Base-by-base conservation (phyloP, 2,329 filamentous ascomycete genomes). In the Fusarium abutilonis region DNA sequence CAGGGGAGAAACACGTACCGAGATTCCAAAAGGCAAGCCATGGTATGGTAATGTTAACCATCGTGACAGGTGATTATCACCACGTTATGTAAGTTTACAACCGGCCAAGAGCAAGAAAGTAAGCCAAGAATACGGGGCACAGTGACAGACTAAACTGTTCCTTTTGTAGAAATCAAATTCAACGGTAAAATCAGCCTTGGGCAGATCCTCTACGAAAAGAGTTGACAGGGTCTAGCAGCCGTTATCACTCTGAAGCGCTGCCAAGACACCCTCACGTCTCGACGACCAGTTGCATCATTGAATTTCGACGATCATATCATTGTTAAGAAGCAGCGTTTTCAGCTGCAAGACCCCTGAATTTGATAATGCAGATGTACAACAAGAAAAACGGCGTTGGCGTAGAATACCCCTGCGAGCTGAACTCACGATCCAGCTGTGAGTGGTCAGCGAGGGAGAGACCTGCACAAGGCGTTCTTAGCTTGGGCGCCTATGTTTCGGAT, bases 1-100 rank as follows among this genome's bases (percentile, higher is more conserved):
- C 3, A 2, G 32, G 6, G 3, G 13, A 8, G 21, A 11, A 19
- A 3, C 1, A 3, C 13, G 1, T 43, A 67, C 64, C 48, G 2
- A 66, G 23, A 29, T 67, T 66, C 49, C 57, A 46, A 23, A 65
- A 46, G 1, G 23, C 40, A 23, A 65, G 21, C 31, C 46, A 62
- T 13, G 28, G 4, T 13, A 29, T 29, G 11, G 39, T 11, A 1
- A 55, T 13, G 15, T n/a, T 36, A 19, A 49, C 45, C 63, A 67
- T 66, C 9, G 13, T 48, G 13, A 10, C 10, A 6, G 14, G 14
- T 7, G 23, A n/a, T 39, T 26, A 10, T 29, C 21, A 9, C 7
- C 15, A 7, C 34, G 6, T 3, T 17, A 8, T 15, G 14, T 7
- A 32, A 21, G 14, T 34, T 2, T 13, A 3, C 26, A 19, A 26